Evolutionary conservation across 192 early-diverging fungal species (phyloP), one percentile per base, ranked within the genome.

Genomic region (Mortierella antarctica): DNA sequence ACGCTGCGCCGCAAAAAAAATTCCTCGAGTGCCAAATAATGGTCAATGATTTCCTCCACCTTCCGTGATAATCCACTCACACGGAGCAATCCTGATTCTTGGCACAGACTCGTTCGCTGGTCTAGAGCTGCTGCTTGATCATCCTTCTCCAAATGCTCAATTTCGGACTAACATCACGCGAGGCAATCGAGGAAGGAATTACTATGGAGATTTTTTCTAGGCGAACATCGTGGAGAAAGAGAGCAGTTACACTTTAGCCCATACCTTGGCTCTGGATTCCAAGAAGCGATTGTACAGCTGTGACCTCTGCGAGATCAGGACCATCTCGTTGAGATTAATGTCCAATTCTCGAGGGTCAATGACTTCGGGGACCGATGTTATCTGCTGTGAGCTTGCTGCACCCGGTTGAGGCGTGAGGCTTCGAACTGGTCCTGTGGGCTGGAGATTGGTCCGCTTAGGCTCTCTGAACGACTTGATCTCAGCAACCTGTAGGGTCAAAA

Each of bases 251-350:
- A 31, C 1, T 31, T 31, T 31, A 31, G 31, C 31, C 31, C 23
- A 77, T 47, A 89, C 91, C 64, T 87, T 86, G 6, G 95, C 93
- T 40, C 96, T 84, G 14, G 93, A 90, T 62, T 93, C 89, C 59
- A 97, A 62, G 74, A 99, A 99, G 4, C 94, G 87, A 60, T 91
- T 84, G 83, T 95, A 99, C 5, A 96, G 70, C 9, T 87, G 82
- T 21, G 93, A 85, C 31, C 93, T 89, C 54, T 96, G 94, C 68
- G 90, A 90, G 17, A 98, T 93, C 51, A 93, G 47, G 2, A 95
- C 93, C 31, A 97, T 81, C 76, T 99, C 96, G 23, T 82, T 86
- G 31, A 98, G 81, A 18, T 95, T 88, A n/a, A 80, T 73, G 54
- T 96, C 93, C 15, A 98, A 73, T 50, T 95, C 93, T 7, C 94